Conservation (phyloP, 2,329 filamentous ascomycete genomes). For the Fusarium papillatum region DNA sequence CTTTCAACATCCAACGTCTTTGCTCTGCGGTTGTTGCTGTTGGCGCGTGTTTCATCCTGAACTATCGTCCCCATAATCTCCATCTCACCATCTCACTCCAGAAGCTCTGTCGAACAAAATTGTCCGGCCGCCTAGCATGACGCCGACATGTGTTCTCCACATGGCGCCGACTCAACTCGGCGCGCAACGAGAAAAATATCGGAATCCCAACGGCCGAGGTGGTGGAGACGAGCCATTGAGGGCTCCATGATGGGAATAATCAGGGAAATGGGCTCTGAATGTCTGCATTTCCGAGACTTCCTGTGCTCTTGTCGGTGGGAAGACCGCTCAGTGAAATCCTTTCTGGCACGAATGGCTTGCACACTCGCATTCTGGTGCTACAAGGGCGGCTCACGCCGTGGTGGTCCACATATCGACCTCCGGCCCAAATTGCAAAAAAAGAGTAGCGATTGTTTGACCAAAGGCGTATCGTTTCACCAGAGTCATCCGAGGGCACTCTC, state of each 20-base stretch:
- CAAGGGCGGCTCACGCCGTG: background rate
- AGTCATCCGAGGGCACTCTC: constrained; percentile 10
- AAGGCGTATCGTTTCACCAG: background rate
- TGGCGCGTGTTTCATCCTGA: constrained; percentile 39
- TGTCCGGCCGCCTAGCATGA: constrained; percentile 11
- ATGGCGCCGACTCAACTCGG: constrained; percentile 41
- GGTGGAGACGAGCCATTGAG: constrained; percentile 19
- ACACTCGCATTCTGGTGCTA: background rate
- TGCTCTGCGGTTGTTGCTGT: background rate
- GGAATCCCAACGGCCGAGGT: constrained; percentile 27
- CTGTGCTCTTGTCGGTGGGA: background rate
- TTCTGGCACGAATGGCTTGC: background rate
- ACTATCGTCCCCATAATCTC: constrained; percentile 34
- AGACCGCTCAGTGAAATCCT: background rate
- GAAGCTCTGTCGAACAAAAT: constrained; percentile 41
- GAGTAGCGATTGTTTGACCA: background rate
- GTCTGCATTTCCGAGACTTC: constrained; percentile 9
- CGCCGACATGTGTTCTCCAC: constrained; percentile 34
- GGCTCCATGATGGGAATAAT: constrained; percentile 25
- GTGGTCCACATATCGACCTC: constrained; percentile 1
- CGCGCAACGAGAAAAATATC: constrained; percentile 29
- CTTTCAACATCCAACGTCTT: background rate
- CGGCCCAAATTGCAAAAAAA: background rate
- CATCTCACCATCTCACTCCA: constrained; percentile 30
- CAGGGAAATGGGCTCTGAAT: constrained; percentile 13